Percentiles rank a stretch among this genome's conserved stretches.
These are phyloP conservation scores for Sanchytrium tribonematis DNA, from an alignment of 371 early-diverging fungal genomes.

Conservation along the genomic window DNA sequence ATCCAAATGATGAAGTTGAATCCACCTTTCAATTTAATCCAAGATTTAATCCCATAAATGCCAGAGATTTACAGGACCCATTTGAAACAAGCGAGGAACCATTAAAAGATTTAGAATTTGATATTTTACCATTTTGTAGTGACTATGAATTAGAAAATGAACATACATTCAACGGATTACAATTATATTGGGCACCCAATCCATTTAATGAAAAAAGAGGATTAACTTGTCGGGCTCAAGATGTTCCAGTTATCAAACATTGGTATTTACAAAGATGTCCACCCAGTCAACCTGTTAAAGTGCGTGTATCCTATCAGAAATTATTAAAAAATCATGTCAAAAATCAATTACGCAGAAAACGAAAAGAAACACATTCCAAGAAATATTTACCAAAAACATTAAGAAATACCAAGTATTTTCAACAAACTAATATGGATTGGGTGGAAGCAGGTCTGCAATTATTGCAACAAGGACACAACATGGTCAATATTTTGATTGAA, in stretches of 20 bases:
- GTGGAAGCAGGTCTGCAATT: conserved; percentile 93
- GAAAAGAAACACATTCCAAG: conserved; percentile 61
- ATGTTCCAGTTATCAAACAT: conserved; percentile 74
- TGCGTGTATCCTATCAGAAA: conserved; percentile 91
- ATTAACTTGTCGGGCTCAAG: conserved; percentile 67
- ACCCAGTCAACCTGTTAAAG: conserved; percentile 74
- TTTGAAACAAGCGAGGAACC: conserved; percentile 10
- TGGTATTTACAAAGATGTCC: conserved; percentile 94
- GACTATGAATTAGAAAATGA: conserved; percentile 54
- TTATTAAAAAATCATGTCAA: conserved; percentile 56
- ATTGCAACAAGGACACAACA: conserved; percentile 90
- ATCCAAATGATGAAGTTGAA: conserved; percentile 52
- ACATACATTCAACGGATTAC: conserved; percentile 64
- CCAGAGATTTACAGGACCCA: conserved; percentile 23
- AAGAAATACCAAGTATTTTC: conserved; percentile 90
- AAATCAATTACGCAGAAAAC: conserved; percentile 55
- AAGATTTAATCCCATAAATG: conserved; percentile 77
- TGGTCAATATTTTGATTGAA: conserved; percentile 89
- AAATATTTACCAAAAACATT: conserved; percentile 76
- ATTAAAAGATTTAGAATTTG: conserved; percentile 35
- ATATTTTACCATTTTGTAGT: conserved; percentile 48
- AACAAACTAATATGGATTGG: conserved; percentile 91
- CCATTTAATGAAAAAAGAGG: conserved; percentile 84
- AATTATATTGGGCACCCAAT: conserved; percentile 87
- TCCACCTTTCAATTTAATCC: conserved; percentile 81